These are phyloP conservation scores for Fusarium sp. DNA, from an alignment of 2,329 filamentous ascomycete genomes.

Conservation along the genomic window DNA sequence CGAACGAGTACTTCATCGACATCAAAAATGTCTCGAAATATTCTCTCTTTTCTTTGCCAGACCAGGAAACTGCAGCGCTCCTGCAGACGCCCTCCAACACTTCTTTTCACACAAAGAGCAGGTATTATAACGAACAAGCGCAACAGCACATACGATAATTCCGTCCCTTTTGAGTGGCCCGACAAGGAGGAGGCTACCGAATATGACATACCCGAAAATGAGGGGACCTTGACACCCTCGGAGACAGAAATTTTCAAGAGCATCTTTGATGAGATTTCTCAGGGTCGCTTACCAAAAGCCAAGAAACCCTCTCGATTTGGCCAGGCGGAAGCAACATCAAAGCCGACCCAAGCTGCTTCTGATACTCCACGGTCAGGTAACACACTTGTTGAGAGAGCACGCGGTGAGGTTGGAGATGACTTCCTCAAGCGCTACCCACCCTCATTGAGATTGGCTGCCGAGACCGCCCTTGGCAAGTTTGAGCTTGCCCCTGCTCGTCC, in stretches of 20 bases:
- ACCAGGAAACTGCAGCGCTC: constrained; percentile 64
- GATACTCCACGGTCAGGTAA: constrained; percentile 28
- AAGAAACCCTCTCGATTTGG: constrained; percentile 31
- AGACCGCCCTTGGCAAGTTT: constrained; percentile 52
- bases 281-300: constrained; percentile 48
- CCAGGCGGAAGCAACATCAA: constrained; percentile 2
- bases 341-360: background rate
- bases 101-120: constrained; percentile 35
- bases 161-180: constrained; percentile 64
- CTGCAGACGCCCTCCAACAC: constrained; percentile 40
- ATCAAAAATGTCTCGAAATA: constrained; percentile 56
- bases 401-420: constrained; percentile 48
- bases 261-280: constrained; percentile 59
- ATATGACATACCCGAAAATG: constrained; percentile 32
- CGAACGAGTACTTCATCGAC: background rate
- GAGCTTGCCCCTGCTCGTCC: constrained; percentile 45
- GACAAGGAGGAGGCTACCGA: constrained; percentile 51
- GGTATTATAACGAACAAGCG: constrained; percentile 29
- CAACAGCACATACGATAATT: constrained; percentile 43
- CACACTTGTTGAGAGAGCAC: constrained; percentile 48
- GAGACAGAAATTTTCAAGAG: constrained; percentile 68
- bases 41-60: constrained; percentile 76
- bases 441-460: constrained; percentile 52
- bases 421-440: constrained; percentile 52
- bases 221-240: constrained; percentile 64